Evolutionary conservation across 2,329 filamentous ascomycete genomes (phyloP).

Genomic region (Aspergillus novofumigatus): DNA sequence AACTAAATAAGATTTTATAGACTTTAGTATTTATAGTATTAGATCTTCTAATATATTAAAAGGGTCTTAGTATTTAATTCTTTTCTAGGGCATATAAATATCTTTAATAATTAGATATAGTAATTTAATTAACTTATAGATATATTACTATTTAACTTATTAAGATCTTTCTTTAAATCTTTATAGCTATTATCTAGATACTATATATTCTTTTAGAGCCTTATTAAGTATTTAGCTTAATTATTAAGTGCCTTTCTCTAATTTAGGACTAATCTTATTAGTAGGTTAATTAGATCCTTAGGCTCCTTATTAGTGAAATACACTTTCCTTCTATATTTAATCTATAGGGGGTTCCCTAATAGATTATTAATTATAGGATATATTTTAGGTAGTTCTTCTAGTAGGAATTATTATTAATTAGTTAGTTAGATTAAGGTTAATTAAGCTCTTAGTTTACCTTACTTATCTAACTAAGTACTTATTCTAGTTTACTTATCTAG

Average conservation of each 20-base stretch:
- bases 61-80: neutral
- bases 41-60: neutral
- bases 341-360: neutral
- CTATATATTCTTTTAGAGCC: too few relatives aligned
- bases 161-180: neutral
- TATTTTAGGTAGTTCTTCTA: too few relatives aligned
- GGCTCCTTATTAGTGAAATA: too few relatives aligned
- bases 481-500: too few relatives aligned
- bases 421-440: neutral
- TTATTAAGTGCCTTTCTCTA: neutral
- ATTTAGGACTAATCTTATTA: neutral
- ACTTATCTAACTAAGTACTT: too few relatives aligned
- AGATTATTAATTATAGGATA: neutral
- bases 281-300: neutral
- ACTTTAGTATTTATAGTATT: neutral
- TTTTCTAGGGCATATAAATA: neutral
- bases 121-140: neutral
- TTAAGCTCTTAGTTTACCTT: too few relatives aligned
- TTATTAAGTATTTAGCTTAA: too few relatives aligned
- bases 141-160: neutral
- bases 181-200: neutral
- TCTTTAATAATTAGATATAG: neutral
- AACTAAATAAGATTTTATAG: neutral
- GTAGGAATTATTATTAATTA: neutral
- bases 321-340: neutral